Percentiles rank a stretch among this genome's conserved stretches.
Conservation (phyloP, 1,139 yeast genomes). For the Magnusiomyces sp. region DNA sequence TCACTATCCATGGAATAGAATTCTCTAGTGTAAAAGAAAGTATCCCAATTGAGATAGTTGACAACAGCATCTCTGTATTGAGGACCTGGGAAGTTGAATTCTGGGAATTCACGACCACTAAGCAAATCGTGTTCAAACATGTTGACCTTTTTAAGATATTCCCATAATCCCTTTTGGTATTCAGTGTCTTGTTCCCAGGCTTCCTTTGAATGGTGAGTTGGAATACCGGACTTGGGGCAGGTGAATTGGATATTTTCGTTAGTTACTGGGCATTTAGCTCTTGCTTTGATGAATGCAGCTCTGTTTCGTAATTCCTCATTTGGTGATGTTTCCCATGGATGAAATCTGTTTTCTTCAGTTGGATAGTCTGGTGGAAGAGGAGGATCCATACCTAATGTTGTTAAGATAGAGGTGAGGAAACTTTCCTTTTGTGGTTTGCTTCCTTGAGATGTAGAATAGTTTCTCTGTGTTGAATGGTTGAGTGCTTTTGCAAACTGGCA, state of each 20-base stretch:
- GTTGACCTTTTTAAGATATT: slow-evolving; percentile 65
- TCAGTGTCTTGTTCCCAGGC: slow-evolving; percentile 80
- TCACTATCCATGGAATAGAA: slow-evolving; percentile 96
- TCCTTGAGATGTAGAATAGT: too few species aligned
- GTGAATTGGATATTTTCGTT: slow-evolving; percentile 70
- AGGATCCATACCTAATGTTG: slow-evolving; percentile 54
- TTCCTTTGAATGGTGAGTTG: slow-evolving; percentile 83
- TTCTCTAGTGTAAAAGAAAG: slow-evolving; percentile 85
- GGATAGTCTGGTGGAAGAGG: slow-evolving; percentile 57
- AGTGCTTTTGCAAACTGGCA: too few species aligned
- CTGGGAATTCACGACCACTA: slow-evolving; percentile 89
- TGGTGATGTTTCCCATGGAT: slow-evolving; percentile 89
- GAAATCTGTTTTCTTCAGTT: slow-evolving; percentile 58
- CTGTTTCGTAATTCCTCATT: slow-evolving; percentile 78
- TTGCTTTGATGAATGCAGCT: slow-evolving; percentile 82
- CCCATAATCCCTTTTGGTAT: slow-evolving; percentile 66
- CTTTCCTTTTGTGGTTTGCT: too few species aligned
- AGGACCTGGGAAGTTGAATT: slow-evolving; percentile 80
- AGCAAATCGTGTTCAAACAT: slow-evolving; percentile 91
- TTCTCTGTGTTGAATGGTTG: too few species aligned
- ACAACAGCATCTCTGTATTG: slow-evolving; percentile 73
- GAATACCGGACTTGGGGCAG: slow-evolving; percentile 91
- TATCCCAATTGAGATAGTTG: slow-evolving; percentile 83
- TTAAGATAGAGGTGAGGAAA: slow-evolving; percentile 37
- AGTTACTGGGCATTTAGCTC: slow-evolving; percentile 89